These are phyloP conservation scores for Picea glauca DNA, from an alignment of 75 land plant species.

Conservation along the genomic window DNA sequence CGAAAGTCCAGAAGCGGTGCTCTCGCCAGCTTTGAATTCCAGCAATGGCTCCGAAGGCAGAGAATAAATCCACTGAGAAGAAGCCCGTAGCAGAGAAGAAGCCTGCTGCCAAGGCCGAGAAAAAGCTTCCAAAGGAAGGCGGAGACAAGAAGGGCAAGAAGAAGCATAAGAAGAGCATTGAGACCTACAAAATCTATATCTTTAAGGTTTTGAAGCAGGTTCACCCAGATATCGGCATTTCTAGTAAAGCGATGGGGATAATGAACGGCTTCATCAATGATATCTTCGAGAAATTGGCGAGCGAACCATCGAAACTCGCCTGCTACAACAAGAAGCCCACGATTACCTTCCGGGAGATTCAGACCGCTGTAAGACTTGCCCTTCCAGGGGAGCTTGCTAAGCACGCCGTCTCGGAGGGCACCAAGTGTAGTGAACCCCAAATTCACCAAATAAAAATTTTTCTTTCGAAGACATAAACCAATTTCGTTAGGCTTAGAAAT, in stretches of 20 bases:
- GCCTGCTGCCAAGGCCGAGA: not conserved
- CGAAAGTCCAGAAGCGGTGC: no score
- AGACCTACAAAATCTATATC: constrained; percentile 4
- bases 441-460: not conserved
- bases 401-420: constrained; percentile 28
- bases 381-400: constrained; percentile 29
- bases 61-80: constrained; percentile 11
- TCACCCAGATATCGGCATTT: constrained; percentile 26
- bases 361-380: constrained; percentile 19
- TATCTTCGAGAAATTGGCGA: constrained; percentile 17
- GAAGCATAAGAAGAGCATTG: constrained; percentile 1
- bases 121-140: not conserved
- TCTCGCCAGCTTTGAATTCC: no score
- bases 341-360: constrained; percentile 19
- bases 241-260: constrained; percentile 27
- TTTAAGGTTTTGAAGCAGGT: constrained; percentile 35
- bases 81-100: constrained; percentile 8
- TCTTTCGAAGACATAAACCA: no score
- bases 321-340: constrained; percentile 19
- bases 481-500: no score
- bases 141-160: not conserved
- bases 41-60: constrained; percentile 12
- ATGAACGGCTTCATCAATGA: constrained; percentile 14
- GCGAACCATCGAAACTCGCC: constrained; percentile 15
- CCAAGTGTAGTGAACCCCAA: constrained; percentile 20